Percentiles rank a stretch among this genome's conserved stretches.
Evolutionary conservation across 2,329 filamentous ascomycete species (phyloP).

Genomic region (Thermoascus crustaceus): DNA sequence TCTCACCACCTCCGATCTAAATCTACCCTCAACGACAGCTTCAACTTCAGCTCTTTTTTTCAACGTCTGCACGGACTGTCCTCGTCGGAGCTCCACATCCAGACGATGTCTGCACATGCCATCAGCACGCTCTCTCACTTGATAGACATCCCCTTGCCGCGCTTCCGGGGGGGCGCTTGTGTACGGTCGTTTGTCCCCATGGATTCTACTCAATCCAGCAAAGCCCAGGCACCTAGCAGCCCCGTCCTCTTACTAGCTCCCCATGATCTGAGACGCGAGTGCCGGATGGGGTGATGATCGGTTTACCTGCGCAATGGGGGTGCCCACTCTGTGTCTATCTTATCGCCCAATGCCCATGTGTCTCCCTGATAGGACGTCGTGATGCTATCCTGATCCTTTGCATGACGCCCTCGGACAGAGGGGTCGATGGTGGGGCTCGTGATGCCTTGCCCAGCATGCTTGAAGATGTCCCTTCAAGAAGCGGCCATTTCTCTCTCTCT

Average conservation of each 20-base stretch:
- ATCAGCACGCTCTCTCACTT: conserved; percentile 12
- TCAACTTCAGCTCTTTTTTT: background rate
- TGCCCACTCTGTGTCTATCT: conserved; percentile 3
- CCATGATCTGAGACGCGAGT: conserved; percentile 1
- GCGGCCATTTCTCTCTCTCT: conserved; percentile 4
- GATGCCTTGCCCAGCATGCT: conserved; percentile 6
- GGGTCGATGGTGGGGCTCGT: conserved; percentile 13
- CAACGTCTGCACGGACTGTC: background rate
- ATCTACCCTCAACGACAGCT: background rate
- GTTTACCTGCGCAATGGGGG: no score
- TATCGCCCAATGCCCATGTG: conserved; percentile 23
- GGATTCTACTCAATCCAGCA: conserved; percentile 1
- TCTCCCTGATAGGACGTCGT: conserved; percentile 24
- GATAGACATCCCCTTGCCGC: conserved; percentile 1
- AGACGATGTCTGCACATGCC: conserved; percentile 14
- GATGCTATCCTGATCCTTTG: conserved; percentile 8
- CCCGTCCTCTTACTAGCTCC: background rate
- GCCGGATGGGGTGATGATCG: no score
- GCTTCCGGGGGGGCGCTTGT: background rate
- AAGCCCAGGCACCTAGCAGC: background rate
- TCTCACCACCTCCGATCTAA: background rate
- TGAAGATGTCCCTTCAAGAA: conserved; percentile 12
- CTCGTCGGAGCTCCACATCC: conserved; percentile 1
- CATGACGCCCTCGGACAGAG: conserved; percentile 5
- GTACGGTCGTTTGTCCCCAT: background rate